These are phyloP conservation scores for Psilocybe azurescens DNA, from an alignment of 768 basidiomycete genomes.

Conservation along the genomic window DNA sequence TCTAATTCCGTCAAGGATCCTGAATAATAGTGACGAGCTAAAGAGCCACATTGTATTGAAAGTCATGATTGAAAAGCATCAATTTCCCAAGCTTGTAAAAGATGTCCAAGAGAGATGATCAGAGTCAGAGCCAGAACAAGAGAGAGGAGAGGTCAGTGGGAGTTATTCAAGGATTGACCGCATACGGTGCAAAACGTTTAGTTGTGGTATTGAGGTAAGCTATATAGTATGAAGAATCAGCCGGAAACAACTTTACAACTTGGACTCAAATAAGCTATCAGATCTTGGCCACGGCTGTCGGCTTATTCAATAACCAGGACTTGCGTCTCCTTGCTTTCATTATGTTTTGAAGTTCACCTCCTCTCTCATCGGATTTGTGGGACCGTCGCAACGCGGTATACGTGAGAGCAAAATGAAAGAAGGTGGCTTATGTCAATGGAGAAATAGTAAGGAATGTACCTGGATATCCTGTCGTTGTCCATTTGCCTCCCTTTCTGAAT, in stretches of 20 bases:
- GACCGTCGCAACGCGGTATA: background rate
- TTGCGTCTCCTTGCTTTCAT: background rate
- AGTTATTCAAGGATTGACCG: too few relatives aligned
- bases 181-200: too few relatives aligned
- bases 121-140: background rate
- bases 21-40: background rate
- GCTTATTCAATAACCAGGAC: background rate
- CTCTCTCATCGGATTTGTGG: background rate
- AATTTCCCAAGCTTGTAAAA: background rate
- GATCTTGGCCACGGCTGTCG: background rate
- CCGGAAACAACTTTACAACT: background rate
- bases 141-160: too few relatives aligned
- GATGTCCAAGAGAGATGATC: background rate
- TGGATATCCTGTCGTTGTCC: background rate
- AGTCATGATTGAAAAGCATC: background rate
- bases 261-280: too few relatives aligned
- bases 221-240: background rate
- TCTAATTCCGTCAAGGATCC: constrained; percentile 1
- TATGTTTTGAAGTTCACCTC: background rate
- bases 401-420: background rate
- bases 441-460: background rate
- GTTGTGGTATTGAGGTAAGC: too few relatives aligned
- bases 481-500: background rate
- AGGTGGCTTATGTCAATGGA: background rate
- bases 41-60: background rate